Evolutionary conservation across 192 early-diverging fungal genomes (phyloP).

Genomic region (Ambispora gerdemannii): DNA sequence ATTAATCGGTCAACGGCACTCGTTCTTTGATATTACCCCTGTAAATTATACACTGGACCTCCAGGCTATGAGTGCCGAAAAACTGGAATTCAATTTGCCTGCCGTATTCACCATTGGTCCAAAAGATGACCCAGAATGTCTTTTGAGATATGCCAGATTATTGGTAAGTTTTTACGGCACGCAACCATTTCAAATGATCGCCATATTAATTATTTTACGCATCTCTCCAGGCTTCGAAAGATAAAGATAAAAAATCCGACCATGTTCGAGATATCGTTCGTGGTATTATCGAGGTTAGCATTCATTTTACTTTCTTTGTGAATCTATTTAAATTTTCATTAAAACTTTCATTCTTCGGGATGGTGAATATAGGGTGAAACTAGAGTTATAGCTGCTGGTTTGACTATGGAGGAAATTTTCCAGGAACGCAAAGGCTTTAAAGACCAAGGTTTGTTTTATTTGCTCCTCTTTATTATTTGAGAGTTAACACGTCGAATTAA

Average conservation of each 20-base stretch:
- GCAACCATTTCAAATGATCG: neutral
- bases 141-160: slow-evolving; percentile 33
- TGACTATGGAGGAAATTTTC: slow-evolving; percentile 61
- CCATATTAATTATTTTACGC: too few species aligned
- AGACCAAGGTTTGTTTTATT: slow-evolving; percentile 32
- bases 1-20: slow-evolving; percentile 25
- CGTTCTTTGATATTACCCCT: slow-evolving; percentile 39
- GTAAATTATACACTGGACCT: slow-evolving; percentile 44
- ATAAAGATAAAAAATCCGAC: neutral
- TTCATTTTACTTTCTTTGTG: neutral
- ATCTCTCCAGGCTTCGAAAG: too few species aligned
- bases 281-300: neutral
- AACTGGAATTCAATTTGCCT: slow-evolving; percentile 48
- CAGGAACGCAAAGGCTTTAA: slow-evolving; percentile 51
- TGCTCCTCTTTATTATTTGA: neutral
- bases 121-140: slow-evolving; percentile 22
- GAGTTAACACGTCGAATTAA: neutral
- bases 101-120: slow-evolving; percentile 54
- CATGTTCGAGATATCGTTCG: neutral
- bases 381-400: slow-evolving; percentile 48
- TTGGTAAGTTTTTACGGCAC: slow-evolving; percentile 28
- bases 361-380: slow-evolving; percentile 52
- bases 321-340: neutral
- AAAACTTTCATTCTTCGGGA: neutral
- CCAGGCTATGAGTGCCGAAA: slow-evolving; percentile 50